Evolutionary conservation across 2,329 filamentous ascomycete species (phyloP), one percentile per base, ranked within the genome.

Genomic region (Geoglossum cookeanum): DNA sequence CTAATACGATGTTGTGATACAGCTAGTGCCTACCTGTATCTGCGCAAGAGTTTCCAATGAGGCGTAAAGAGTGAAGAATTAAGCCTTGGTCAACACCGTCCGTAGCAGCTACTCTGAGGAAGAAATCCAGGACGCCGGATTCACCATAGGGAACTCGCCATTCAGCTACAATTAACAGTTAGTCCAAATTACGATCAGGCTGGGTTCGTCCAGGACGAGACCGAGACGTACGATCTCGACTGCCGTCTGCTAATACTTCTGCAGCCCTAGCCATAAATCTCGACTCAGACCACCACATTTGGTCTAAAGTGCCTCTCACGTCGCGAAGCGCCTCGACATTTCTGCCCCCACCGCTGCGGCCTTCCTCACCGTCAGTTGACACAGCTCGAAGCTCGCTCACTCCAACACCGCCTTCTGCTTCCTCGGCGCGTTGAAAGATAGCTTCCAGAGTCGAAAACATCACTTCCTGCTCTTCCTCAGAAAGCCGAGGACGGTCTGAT

Each of bases 11-110:
- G n/a, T 45, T 8, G 3, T 13, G 13, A 13, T 62, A 22, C 59
- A 42, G 59, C 61, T 59, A 32, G 63, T 22, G 8, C 58, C 22
- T 59, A 60, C 61, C 57, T 15, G 58, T 72, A 60, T 74, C 71
- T 39, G 72, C 72, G 64, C 72, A 74, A 39, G 68, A 70, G 58
- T 74, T 74, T 4, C 71, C 71, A 58, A 72, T 64, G 15, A 74
- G 58, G 15, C 71, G 68, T 53, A 74, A 61, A 42, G 70, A 67
- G 60, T 72, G 70, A 15, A 70, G 64, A 55, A 73, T 57, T 8
- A 71, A 57, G 55, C 61, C 61, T 39, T 65, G 59, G 35, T 68
- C 65, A 32, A 65, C 59, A 6, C 60, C 61, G 8, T 65, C 62
- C 29, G 62, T 66, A 4, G 69, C 63, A 58, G 70, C 61, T 13